Conservation (phyloP, 2,329 filamentous ascomycete species). For the Penicillium verrucosum region DNA sequence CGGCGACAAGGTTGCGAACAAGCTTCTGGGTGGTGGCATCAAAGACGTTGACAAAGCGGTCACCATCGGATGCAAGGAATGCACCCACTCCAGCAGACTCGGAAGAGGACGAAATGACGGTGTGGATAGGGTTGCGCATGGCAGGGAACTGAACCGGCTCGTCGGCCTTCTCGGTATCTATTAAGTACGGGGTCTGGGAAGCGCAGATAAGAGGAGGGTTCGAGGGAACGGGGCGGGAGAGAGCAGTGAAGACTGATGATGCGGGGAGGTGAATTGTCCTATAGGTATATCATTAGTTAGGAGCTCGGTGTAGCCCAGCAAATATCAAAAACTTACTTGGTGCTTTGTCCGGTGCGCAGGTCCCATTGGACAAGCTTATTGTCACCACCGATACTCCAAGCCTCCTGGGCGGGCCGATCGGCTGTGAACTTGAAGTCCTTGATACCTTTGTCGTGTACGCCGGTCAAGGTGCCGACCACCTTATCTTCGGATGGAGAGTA, state of each 20-base stretch:
- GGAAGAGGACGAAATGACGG: conserved; percentile 43
- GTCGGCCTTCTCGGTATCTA: conserved; percentile 42
- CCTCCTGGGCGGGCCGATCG: conserved; percentile 39
- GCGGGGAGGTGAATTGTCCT: conserved; percentile 46
- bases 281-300: conserved; percentile 14
- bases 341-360: conserved; percentile 42
- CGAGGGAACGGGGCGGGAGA: conserved; percentile 42
- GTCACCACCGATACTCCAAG: conserved; percentile 55
- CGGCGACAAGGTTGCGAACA: conserved; percentile 48
- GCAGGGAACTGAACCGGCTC: conserved; percentile 46
- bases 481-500: conserved; percentile 50
- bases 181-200: conserved; percentile 48
- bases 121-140: conserved; percentile 50
- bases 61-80: conserved; percentile 50
- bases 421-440: conserved; percentile 51
- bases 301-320: conserved; percentile 3
- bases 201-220: conserved; percentile 49
- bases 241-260: conserved; percentile 37
- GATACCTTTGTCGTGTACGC: conserved; percentile 48
- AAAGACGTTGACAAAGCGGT: conserved; percentile 52
- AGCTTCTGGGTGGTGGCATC: conserved; percentile 43
- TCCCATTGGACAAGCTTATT: conserved; percentile 54
- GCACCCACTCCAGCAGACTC: conserved; percentile 33
- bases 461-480: conserved; percentile 44
- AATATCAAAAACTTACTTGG: conserved; percentile 37